Evolutionary conservation across 129 eudicot species (phyloP).

Genomic region (Tagetes patula): DNA sequence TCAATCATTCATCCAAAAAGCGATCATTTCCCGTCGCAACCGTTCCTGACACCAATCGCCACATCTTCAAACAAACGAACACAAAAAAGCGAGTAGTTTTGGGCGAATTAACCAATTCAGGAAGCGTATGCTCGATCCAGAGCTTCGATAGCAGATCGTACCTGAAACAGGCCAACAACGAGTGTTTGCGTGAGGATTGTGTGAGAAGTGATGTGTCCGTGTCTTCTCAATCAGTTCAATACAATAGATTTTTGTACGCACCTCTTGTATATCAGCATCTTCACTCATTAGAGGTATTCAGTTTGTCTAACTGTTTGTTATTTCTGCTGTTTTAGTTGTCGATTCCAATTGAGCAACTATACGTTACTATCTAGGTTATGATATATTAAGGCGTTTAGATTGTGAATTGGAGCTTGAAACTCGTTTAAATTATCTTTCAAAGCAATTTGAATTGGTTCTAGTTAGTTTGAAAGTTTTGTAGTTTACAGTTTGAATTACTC

Average conservation of each 20-base stretch:
- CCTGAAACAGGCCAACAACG: conserved; percentile 13
- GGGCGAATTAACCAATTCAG: conserved; percentile 54
- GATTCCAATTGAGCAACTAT: not conserved
- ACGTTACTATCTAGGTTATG: not conserved
- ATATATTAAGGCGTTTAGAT: not conserved
- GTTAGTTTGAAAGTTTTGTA: not conserved
- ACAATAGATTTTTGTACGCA: conserved; percentile 36
- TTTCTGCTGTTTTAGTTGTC: not conserved
- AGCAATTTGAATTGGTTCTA: conserved; percentile 1
- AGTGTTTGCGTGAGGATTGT: not conserved
- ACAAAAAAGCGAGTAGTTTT: conserved; percentile 56
- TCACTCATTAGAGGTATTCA: conserved; percentile 68
- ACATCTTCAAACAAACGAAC: conserved; percentile 21
- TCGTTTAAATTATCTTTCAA: not conserved
- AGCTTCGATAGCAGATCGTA: conserved; percentile 12
- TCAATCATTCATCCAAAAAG: conserved; percentile 42
- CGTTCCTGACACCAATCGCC: conserved; percentile 6
- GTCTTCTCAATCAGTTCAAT: conserved; percentile 24
- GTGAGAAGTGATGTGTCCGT: conserved; percentile 15
- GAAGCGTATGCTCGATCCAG: not conserved
- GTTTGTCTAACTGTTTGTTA: not conserved
- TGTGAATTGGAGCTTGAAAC: not conserved
- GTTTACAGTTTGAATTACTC: not conserved
- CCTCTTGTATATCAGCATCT: conserved; percentile 71
- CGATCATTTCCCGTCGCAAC: conserved; percentile 37